Conservation (phyloP, 2,329 filamentous ascomycete genomes). For the Peltaster fructicola region DNA sequence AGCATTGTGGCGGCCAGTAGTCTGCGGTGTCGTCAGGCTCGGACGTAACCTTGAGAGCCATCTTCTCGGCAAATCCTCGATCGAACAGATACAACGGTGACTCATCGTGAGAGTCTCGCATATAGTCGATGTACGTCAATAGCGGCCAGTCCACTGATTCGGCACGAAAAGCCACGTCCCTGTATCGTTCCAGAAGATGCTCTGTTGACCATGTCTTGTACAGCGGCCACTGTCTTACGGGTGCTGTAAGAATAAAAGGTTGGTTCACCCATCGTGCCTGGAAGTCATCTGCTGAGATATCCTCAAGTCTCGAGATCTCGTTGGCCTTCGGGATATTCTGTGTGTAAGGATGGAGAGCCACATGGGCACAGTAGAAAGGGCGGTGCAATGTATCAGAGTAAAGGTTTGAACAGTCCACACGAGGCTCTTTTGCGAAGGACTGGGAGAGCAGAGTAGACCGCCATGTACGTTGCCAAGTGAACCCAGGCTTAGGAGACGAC, state of each 20-base stretch:
- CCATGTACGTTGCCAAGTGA: slow-evolving; percentile 71
- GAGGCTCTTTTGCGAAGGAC: slow-evolving; percentile 33
- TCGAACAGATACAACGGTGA: slow-evolving; percentile 90
- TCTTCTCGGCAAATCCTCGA: slow-evolving; percentile 70
- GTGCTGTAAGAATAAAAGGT: slow-evolving; percentile 74
- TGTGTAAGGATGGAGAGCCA: slow-evolving; percentile 47
- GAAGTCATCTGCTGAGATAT: slow-evolving; percentile 58
- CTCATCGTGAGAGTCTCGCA: slow-evolving; percentile 64
- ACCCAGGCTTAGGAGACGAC: slow-evolving; percentile 25
- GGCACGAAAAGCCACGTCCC: slow-evolving; percentile 57
- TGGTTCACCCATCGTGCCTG: slow-evolving; percentile 55
- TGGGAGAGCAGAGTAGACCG: slow-evolving; percentile 56
- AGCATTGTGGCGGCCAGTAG: slow-evolving; percentile 71
- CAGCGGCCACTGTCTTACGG: slow-evolving; percentile 66
- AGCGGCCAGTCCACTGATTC: slow-evolving; percentile 90
- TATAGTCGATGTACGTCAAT: slow-evolving; percentile 64
- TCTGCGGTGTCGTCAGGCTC: slow-evolving; percentile 27
- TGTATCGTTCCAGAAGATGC: slow-evolving; percentile 46
- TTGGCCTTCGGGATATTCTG: slow-evolving; percentile 56
- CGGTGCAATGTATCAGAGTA: slow-evolving; percentile 84
- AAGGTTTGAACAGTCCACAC: slow-evolving; percentile 55
- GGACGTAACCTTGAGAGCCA: slow-evolving; percentile 41
- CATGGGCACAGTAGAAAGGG: slow-evolving; percentile 72
- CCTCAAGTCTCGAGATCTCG: slow-evolving; percentile 49
- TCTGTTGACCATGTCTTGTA: slow-evolving; percentile 57